Percentiles rank a stretch among this genome's conserved stretches.
Conservation (phyloP, 2,329 filamentous ascomycete species). For the Trichoderma harzianum region DNA sequence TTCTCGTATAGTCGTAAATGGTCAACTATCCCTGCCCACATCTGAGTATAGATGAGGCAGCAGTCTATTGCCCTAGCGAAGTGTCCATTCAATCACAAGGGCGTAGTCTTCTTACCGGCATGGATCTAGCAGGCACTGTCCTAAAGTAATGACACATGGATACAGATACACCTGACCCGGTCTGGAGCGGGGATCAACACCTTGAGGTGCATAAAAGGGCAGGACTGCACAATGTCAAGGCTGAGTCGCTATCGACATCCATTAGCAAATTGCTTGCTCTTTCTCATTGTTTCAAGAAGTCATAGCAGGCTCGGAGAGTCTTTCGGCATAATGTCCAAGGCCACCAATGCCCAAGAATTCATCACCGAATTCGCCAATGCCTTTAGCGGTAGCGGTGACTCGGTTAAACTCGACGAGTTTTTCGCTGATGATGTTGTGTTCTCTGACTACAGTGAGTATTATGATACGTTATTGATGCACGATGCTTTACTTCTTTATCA, state of each 20-base stretch:
- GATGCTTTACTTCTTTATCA: neutral
- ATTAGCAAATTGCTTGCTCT: neutral
- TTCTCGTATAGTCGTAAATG: neutral
- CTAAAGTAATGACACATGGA: neutral
- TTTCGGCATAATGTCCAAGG: neutral
- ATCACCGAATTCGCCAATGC: neutral
- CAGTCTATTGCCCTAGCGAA: neutral
- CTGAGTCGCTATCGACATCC: neutral
- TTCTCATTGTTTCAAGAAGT: neutral
- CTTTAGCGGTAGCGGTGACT: neutral
- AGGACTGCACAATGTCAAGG: neutral
- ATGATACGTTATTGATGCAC: neutral
- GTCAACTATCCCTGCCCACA: neutral
- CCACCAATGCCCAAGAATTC: slow-evolving; percentile 2
- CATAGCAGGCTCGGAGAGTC: neutral
- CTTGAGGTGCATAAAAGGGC: neutral
- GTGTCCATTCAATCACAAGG: neutral
- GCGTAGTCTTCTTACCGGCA: neutral
- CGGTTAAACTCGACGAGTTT: neutral
- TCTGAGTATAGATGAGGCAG: neutral
- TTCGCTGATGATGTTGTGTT: neutral
- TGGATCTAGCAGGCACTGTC: neutral
- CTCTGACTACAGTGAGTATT: neutral
- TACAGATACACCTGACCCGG: neutral
- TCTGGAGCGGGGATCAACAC: neutral